A percentile compares a stretch with the other conserved stretches of the same genome.
Conservation (phyloP, 2,329 filamentous ascomycete genomes). For the Alternaria brassicae region DNA sequence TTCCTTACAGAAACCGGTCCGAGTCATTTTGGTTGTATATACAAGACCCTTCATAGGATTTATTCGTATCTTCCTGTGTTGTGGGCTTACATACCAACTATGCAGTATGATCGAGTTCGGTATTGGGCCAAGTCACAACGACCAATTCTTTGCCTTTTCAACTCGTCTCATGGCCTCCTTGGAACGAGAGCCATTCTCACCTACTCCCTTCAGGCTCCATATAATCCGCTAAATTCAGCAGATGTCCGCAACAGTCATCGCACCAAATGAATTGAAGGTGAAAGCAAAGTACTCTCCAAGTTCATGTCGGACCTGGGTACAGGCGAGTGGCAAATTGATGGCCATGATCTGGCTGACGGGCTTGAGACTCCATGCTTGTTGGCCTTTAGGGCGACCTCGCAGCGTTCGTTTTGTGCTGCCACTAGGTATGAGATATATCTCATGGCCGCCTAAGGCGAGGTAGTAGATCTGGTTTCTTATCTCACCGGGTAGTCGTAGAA, state of each 20-base stretch:
- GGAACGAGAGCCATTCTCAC: fast-evolving
- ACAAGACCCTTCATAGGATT: not conserved
- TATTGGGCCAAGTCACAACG: not conserved
- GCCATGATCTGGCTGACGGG: not conserved
- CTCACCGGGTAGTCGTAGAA: not conserved
- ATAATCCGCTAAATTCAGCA: not conserved
- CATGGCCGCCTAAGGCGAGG: not conserved
- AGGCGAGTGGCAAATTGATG: not conserved
- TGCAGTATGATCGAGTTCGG: not conserved
- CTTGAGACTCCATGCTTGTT: not conserved
- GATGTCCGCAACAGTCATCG: not conserved
- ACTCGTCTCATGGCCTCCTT: fast-evolving
- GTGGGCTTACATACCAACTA: not conserved
- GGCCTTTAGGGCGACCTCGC: not conserved
- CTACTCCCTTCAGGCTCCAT: not conserved
- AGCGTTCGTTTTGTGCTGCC: too few relatives aligned
- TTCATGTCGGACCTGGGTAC: not conserved
- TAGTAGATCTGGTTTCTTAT: not conserved
- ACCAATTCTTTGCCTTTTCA: not conserved
- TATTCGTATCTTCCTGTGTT: too few relatives aligned
- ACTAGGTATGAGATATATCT: not conserved
- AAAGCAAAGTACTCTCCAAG: not conserved
- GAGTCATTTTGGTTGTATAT: not conserved
- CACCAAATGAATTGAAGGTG: not conserved
- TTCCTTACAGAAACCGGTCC: fast-evolving